Conservation (phyloP, 169 alveolate genomes). For the Theileria annulata region DNA sequence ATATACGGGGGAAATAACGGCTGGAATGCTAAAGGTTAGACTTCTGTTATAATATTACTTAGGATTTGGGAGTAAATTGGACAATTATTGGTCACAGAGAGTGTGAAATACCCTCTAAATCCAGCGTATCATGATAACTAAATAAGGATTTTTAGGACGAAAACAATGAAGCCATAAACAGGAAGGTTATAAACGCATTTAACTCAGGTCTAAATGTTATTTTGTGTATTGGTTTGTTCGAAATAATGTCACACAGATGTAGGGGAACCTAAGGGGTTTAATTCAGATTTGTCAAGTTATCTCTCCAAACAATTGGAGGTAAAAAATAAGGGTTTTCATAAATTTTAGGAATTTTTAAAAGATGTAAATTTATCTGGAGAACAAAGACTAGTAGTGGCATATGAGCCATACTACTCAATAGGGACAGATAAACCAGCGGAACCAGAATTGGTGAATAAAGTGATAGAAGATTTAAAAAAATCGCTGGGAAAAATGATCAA, state of each 20-base stretch:
- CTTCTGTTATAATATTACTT: not conserved
- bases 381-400: constrained; percentile 48
- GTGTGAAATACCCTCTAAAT: constrained; percentile 15
- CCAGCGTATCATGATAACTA: constrained; percentile 4
- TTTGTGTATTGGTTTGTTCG: constrained; percentile 42
- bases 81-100: constrained; percentile 56
- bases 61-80: constrained; percentile 61
- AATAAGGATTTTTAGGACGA: constrained; percentile 13
- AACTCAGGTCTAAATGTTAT: constrained; percentile 40
- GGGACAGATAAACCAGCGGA: constrained; percentile 52
- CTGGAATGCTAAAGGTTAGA: constrained; percentile 65
- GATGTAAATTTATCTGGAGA: constrained; percentile 11
- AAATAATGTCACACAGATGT: not conserved
- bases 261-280: constrained; percentile 37
- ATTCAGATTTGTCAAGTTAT: not conserved
- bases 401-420: constrained; percentile 45
- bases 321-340: not conserved
- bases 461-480: constrained; percentile 16
- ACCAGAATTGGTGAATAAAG: constrained; percentile 31
- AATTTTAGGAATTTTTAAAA: constrained; percentile 14
- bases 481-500: not conserved
- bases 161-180: constrained; percentile 23
- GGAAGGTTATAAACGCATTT: constrained; percentile 35
- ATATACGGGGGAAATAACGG: constrained; percentile 78
- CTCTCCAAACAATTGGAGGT: constrained; percentile 40